Evolutionary conservation across 768 basidiomycete genomes (phyloP), one percentile per base, ranked within the genome.

Genomic region (Cubamyces lactineus): DNA sequence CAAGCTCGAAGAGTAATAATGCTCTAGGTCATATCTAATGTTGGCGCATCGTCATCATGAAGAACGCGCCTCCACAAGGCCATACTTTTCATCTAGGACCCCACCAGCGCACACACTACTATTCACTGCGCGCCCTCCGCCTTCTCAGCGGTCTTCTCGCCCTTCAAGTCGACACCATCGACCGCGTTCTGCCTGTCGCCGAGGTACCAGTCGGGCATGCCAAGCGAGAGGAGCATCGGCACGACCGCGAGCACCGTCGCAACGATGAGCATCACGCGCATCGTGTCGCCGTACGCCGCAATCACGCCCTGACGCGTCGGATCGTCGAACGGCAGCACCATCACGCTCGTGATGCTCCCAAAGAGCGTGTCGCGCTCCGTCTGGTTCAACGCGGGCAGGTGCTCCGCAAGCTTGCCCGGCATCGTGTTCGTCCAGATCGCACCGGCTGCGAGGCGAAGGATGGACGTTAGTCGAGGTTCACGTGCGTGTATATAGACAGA

Each of bases 111-210:
- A 30, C 28, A 30, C 28, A n/a, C 15, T n/a, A 8, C 8, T n/a
- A 13, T 7, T 16, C 43, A 23, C 23, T 7, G n/a, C n/a, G 43
- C n/a, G 34, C 81, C 76, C 2, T 80, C 77, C 4, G 82, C 83
- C 63, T 85, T 78, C 17, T 83, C 79, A n/a, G 73, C 78, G 55
- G 67, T 72, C 28, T 30, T n/a, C 54, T 64, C 69, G 48, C 66
- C 69, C 16, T 59, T 52, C 26, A 70, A 53, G 56, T 61, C 61
- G n/a, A 55, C 54, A 15, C n/a, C 46, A 41, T 90, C 88, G 16
- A 88, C 80, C 0, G 88, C 87, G 70, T 90, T 92, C 72, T 92
- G 89, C 30, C 74, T 76, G 66, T 89, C 84, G 8, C 86, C 84
- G 52, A 94, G 84, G 61, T 83, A 79, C 79, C 84, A 87, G 67